Conservation (phyloP, 805 yeast genomes). For the Grigorovia yakushimaensis region DNA sequence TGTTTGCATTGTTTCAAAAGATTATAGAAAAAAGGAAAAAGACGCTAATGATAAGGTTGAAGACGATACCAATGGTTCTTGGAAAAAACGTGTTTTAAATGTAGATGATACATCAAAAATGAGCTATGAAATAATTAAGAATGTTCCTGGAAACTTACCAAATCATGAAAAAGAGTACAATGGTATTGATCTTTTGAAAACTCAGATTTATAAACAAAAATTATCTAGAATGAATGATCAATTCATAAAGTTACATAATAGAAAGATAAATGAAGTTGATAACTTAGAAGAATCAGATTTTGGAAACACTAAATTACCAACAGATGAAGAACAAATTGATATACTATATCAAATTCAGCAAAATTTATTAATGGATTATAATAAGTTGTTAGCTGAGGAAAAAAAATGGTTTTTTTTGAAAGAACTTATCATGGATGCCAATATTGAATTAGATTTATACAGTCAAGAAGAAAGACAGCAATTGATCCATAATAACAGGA, state of each 20-base stretch:
- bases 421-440: slow-evolving; percentile 26
- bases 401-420: slow-evolving; percentile 26
- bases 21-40: slow-evolving; percentile 7
- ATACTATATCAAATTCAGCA: slow-evolving; percentile 17
- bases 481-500: neutral
- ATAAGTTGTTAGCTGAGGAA: slow-evolving; percentile 12
- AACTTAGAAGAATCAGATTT: too few relatives aligned
- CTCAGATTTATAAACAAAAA: slow-evolving; percentile 19
- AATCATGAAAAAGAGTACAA: slow-evolving; percentile 1
- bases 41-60: slow-evolving; percentile 4
- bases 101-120: slow-evolving; percentile 28
- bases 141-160: slow-evolving; percentile 23
- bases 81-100: slow-evolving; percentile 24
- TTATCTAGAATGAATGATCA: slow-evolving; percentile 23
- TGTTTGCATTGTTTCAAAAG: slow-evolving; percentile 7
- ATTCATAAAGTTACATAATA: slow-evolving; percentile 4
- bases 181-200: slow-evolving; percentile 19
- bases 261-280: neutral
- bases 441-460: slow-evolving; percentile 25
- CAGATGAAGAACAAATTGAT: slow-evolving; percentile 10
- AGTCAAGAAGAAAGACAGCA: slow-evolving; percentile 13
- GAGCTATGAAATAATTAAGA: slow-evolving; percentile 28
- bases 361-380: slow-evolving; percentile 15
- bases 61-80: slow-evolving; percentile 1
- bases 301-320: neutral